Evolutionary conservation across 1,284 basidiomycete genomes (phyloP).

Genomic region (Ustilago hordei): DNA sequence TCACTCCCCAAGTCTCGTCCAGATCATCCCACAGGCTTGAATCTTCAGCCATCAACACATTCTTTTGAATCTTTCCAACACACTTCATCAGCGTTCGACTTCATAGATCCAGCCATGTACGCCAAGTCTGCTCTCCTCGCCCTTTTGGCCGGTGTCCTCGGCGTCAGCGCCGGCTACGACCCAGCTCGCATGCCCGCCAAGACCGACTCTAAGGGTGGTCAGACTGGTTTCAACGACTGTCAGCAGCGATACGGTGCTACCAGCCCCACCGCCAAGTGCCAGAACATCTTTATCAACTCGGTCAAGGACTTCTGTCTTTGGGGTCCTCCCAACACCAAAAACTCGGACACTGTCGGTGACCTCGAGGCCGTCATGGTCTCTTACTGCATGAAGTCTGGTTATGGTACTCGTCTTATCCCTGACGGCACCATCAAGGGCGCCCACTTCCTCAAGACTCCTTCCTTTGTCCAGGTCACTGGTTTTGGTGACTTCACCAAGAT

Average conservation of each 20-base stretch:
- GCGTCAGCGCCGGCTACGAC: conserved; percentile 53
- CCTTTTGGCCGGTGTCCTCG: conserved; percentile 46
- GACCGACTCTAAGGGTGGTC: conserved; percentile 56
- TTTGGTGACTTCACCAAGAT: conserved; percentile 70
- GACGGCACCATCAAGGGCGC: conserved; percentile 79
- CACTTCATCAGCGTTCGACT: background rate
- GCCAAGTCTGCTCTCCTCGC: conserved; percentile 46
- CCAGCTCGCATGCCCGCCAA: conserved; percentile 61
- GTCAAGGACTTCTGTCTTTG: conserved; percentile 67
- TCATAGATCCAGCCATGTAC: conserved; percentile 43
- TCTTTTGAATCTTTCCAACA: conserved; percentile 30
- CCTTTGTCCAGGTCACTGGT: conserved; percentile 79
- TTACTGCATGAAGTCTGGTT: conserved; percentile 76
- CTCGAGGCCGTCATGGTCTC: conserved; percentile 76
- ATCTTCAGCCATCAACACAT: conserved; percentile 17
- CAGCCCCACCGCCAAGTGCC: conserved; percentile 61
- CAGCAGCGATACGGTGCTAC: conserved; percentile 56
- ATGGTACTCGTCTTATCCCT: conserved; percentile 78
- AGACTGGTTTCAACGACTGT: conserved; percentile 67
- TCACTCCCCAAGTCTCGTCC: conserved; percentile 2
- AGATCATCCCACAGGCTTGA: conserved; percentile 5
- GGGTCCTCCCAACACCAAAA: conserved; percentile 50
- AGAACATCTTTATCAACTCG: conserved; percentile 67
- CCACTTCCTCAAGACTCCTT: conserved; percentile 77
- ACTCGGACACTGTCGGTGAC: conserved; percentile 51